Evolutionary conservation across 768 basidiomycete genomes (phyloP).

Genomic region (Boletus subparvulus): DNA sequence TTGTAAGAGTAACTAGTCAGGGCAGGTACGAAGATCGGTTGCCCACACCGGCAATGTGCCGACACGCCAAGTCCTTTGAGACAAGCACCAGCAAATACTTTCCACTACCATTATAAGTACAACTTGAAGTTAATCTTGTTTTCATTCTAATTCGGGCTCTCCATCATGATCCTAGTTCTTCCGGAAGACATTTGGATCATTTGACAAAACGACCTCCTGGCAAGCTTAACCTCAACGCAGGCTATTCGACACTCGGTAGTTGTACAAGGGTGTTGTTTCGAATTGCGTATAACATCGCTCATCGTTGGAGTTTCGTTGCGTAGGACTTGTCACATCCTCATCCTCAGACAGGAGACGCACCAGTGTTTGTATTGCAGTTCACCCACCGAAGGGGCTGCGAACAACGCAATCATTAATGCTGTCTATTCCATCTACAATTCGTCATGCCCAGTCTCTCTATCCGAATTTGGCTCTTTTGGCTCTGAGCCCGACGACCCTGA

Average conservation of each 20-base stretch:
- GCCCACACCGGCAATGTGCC: background rate
- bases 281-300: background rate
- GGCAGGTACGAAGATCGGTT: slow-evolving; percentile 40
- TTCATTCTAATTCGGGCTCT: background rate
- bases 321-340: background rate
- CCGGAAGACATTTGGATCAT: background rate
- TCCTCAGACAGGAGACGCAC: too few relatives aligned
- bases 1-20: background rate
- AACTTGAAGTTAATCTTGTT: background rate
- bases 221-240: background rate
- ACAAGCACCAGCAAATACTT: slow-evolving; percentile 31
- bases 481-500: slow-evolving; percentile 18
- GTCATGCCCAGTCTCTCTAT: slow-evolving; percentile 28
- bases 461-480: slow-evolving; percentile 12
- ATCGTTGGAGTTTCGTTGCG: background rate
- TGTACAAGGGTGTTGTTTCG: background rate
- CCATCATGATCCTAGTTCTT: too few relatives aligned
- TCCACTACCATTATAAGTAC: background rate
- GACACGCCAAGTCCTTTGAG: background rate
- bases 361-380: background rate
- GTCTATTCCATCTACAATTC: slow-evolving; percentile 31
- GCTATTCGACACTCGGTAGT: too few relatives aligned
- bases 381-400: background rate
- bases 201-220: too few relatives aligned
- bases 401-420: background rate